These are phyloP conservation scores for Tetracladium maxilliforme DNA, from an alignment of 2,329 filamentous ascomycete species.

Conservation along the genomic window DNA sequence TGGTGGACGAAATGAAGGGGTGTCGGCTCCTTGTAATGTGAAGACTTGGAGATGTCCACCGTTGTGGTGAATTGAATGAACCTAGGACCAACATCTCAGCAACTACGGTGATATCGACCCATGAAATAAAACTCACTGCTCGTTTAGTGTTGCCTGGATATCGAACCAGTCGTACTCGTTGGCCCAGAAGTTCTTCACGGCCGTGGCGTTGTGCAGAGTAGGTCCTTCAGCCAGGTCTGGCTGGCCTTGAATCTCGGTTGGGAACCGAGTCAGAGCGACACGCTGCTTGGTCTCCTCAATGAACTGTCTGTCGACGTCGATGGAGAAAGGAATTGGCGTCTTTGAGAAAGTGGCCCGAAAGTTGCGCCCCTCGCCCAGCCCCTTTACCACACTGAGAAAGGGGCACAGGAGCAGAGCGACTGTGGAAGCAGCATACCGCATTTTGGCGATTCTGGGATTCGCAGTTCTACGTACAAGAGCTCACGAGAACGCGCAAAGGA, in stretches of 20 bases:
- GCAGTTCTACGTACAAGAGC: no score
- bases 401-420: no score
- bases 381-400: no score
- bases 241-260: neutral
- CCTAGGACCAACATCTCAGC: neutral
- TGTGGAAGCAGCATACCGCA: no score
- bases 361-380: neutral
- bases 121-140: neutral
- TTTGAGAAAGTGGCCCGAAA: neutral
- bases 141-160: neutral
- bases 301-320: neutral
- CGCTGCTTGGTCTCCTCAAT: neutral
- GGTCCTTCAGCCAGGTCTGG: no score
- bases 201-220: neutral
- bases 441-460: no score
- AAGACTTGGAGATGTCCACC: no score
- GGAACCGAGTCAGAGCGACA: neutral
- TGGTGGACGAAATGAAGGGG: constrained; percentile 16
- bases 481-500: no score
- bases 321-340: neutral
- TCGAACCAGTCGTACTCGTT: constrained; percentile 1
- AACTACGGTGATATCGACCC: neutral
- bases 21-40: neutral
- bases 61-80: no score
- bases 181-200: neutral